These are phyloP conservation scores for Agroathelia rolfsii DNA, from an alignment of 1,284 basidiomycete species.

Conservation along the genomic window DNA sequence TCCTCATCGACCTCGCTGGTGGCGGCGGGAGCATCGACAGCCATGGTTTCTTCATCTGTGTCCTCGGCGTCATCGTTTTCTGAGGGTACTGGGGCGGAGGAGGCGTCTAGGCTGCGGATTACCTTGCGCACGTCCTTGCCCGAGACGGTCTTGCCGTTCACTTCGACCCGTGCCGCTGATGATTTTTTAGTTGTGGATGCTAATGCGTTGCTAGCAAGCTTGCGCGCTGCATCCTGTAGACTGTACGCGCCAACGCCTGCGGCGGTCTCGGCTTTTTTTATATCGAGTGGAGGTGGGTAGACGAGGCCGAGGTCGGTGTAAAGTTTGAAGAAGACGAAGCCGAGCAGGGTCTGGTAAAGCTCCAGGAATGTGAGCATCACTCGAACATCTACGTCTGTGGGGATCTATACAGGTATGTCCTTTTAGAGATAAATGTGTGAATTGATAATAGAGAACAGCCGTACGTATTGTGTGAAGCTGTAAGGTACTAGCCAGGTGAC, in stretches of 20 bases:
- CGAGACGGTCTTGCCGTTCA: constrained; percentile 49
- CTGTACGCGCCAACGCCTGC: constrained; percentile 88
- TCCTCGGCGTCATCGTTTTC: too few species aligned
- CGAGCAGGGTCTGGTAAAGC: constrained; percentile 93
- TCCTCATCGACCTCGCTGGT: constrained; percentile 53
- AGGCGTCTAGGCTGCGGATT: constrained; percentile 52
- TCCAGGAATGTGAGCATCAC: constrained; percentile 99
- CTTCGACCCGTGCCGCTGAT: too few species aligned
- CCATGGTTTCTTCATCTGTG: constrained; percentile 30
- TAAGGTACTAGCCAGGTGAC: constrained; percentile 98
- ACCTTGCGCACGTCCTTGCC: constrained; percentile 65
- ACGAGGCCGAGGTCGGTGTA: constrained; percentile 91
- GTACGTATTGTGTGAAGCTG: constrained; percentile 92
- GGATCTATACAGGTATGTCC: constrained; percentile 50
- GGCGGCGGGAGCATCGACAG: constrained; percentile 20
- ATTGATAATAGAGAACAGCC: constrained; percentile 14
- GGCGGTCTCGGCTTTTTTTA: constrained; percentile 76
- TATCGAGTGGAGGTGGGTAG: constrained; percentile 90
- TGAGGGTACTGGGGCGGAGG: constrained; percentile 20
- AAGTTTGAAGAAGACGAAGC: constrained; percentile 95
- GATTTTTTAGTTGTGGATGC: constrained; percentile 29
- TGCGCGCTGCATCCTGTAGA: constrained; percentile 49
- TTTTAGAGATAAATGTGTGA: neutral
- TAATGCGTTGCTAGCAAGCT: constrained; percentile 18
- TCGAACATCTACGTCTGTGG: constrained; percentile 92